These are phyloP conservation scores for Lavandula angustifolia DNA, from an alignment of 257 asterid species.

Conservation along the genomic window DNA sequence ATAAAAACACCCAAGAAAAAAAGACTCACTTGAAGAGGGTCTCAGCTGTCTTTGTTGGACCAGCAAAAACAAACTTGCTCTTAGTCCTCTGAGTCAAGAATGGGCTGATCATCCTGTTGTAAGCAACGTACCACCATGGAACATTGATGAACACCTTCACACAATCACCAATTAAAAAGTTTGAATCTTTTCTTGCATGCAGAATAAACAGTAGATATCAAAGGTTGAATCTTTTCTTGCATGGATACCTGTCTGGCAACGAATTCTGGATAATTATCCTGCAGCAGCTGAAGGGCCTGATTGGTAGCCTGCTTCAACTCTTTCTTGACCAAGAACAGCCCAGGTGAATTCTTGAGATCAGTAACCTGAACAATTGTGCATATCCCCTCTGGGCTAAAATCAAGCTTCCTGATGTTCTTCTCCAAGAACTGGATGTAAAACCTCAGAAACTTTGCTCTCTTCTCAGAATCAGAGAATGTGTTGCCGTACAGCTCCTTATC, in stretches of 20 bases:
- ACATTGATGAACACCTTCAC: constrained; percentile 74
- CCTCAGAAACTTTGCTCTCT: constrained; percentile 57
- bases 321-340: constrained; percentile 57
- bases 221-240: constrained; percentile 1
- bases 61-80: constrained; percentile 87
- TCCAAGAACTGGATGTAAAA: constrained; percentile 70
- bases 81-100: constrained; percentile 75
- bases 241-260: constrained; percentile 70
- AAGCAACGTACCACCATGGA: constrained; percentile 88
- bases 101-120: constrained; percentile 76
- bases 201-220: background rate
- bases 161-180: constrained; percentile 5
- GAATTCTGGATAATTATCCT: constrained; percentile 79
- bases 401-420: constrained; percentile 67
- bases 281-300: constrained; percentile 75
- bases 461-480: constrained; percentile 65
- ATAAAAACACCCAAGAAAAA: background rate
- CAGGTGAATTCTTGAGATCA: constrained; percentile 75
- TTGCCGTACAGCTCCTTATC: constrained; percentile 63
- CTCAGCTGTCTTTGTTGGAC: constrained; percentile 70
- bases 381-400: constrained; percentile 60
- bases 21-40: constrained; percentile 63
- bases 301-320: constrained; percentile 69
- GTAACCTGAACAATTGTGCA: constrained; percentile 67
- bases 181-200: constrained; percentile 6